Percentiles rank a stretch among this genome's conserved stretches.
Conservation (phyloP, 2,329 filamentous ascomycete genomes). For the Drechslerella stenobrocha region DNA sequence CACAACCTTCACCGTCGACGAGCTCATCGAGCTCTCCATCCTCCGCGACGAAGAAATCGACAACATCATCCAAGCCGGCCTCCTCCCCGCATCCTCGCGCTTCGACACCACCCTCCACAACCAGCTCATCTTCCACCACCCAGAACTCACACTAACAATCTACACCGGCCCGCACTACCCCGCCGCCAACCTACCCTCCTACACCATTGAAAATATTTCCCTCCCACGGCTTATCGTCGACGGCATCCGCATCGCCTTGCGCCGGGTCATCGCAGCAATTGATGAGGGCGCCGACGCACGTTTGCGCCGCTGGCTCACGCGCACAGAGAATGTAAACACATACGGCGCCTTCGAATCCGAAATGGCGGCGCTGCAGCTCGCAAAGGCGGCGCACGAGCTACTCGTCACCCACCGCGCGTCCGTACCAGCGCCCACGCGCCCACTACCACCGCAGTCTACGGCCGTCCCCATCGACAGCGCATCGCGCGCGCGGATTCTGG, state of each 20-base stretch:
- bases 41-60: slow-evolving; percentile 49
- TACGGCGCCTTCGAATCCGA: slow-evolving; percentile 42
- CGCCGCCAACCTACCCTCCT: slow-evolving; percentile 46
- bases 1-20: slow-evolving; percentile 44
- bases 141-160: slow-evolving; percentile 48
- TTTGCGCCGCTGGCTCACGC: slow-evolving; percentile 20
- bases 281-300: slow-evolving; percentile 25
- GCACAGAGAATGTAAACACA: slow-evolving; percentile 28
- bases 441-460: neutral
- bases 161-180: slow-evolving; percentile 49
- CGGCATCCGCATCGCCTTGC: slow-evolving; percentile 19
- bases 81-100: slow-evolving; percentile 19
- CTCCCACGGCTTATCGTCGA: slow-evolving; percentile 48
- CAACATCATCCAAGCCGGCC: slow-evolving; percentile 29
- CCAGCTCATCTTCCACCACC: slow-evolving; percentile 39
- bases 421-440: neutral
- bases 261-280: slow-evolving; percentile 37
- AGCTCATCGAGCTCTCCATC: slow-evolving; percentile 48
- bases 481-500: slow-evolving; percentile 22
- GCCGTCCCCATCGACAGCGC: slow-evolving; percentile 6
- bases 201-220: slow-evolving; percentile 46
- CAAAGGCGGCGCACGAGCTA: slow-evolving; percentile 28
- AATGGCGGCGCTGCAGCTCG: slow-evolving; percentile 33
- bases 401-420: slow-evolving; percentile 35
- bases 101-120: slow-evolving; percentile 45